A percentile compares a stretch with the other conserved stretches of the same genome.
Evolutionary conservation across 2,329 filamentous ascomycete genomes (phyloP).

Genomic region (Neofusicoccum cordaticola): DNA sequence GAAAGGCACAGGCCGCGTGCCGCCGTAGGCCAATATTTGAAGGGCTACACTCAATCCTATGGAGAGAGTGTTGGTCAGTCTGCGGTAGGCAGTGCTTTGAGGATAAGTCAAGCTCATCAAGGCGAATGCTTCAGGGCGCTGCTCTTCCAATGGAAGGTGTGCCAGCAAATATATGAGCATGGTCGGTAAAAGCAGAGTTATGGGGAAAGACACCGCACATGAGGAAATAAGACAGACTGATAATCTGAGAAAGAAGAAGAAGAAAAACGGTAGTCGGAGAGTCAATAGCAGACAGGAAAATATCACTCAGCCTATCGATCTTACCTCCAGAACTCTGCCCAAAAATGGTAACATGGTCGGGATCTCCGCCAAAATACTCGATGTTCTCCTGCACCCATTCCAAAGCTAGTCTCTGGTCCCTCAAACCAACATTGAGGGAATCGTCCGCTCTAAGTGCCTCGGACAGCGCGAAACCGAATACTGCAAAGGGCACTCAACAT

Average conservation of each 20-base stretch:
- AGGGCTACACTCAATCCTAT: slow-evolving; percentile 28
- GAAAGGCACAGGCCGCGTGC: slow-evolving; percentile 29
- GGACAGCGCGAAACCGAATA: slow-evolving; percentile 40
- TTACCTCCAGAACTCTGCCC: slow-evolving; percentile 36
- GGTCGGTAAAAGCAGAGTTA: no score
- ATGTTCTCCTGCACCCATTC: slow-evolving; percentile 42
- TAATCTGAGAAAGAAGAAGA: no score
- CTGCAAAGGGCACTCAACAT: neutral
- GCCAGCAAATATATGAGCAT: no score
- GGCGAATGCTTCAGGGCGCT: no score
- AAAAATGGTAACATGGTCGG: slow-evolving; percentile 37
- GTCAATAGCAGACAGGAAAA: no score
- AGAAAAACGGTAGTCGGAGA: no score
- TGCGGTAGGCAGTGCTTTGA: no score
- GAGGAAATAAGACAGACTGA: no score
- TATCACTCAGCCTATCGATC: slow-evolving; percentile 10
- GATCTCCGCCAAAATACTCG: slow-evolving; percentile 33
- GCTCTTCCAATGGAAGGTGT: no score
- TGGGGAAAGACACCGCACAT: no score
- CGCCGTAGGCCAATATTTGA: slow-evolving; percentile 35
- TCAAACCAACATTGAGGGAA: slow-evolving; percentile 37
- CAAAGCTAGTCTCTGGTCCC: slow-evolving; percentile 38
- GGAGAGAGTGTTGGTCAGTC: no score
- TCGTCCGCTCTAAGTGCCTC: slow-evolving; percentile 29
- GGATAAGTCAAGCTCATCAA: no score